Evolutionary conservation across 1,284 basidiomycete genomes (phyloP).

Genomic region (Malassezia sympodialis): DNA sequence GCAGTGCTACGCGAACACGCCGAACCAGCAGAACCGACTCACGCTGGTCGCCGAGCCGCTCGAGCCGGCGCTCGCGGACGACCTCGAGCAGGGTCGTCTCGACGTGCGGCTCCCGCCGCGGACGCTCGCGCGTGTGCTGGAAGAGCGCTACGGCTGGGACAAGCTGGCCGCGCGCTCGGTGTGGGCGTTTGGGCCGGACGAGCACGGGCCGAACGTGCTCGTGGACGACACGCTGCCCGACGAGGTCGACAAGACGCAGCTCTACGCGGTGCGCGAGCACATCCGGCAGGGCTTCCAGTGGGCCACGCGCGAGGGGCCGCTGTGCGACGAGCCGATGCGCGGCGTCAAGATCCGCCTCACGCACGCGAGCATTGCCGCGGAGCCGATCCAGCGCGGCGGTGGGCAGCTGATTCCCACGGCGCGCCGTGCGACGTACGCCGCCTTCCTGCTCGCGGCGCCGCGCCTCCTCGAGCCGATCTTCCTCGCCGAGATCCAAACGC

Average conservation of each 20-base stretch:
- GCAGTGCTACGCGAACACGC: conserved; percentile 96
- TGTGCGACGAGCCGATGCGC: conserved; percentile 97
- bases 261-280: conserved; percentile 80
- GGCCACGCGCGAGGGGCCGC: conserved; percentile 89
- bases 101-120: conserved; percentile 34
- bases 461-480: conserved; percentile 79
- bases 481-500: conserved; percentile 94
- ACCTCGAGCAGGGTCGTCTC: conserved; percentile 36
- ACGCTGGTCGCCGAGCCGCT: conserved; percentile 45
- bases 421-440: conserved; percentile 95
- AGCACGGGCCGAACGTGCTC: conserved; percentile 74
- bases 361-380: conserved; percentile 78
- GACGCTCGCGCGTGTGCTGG: conserved; percentile 33
- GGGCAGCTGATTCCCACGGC: conserved; percentile 98
- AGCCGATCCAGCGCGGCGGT: conserved; percentile 92
- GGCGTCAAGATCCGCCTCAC: conserved; percentile 95
- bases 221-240: conserved; percentile 92
- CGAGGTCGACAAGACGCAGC: conserved; percentile 86
- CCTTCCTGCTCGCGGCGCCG: conserved; percentile 68
- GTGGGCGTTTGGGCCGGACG: conserved; percentile 99
- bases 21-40: conserved; percentile 69
- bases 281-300: conserved; percentile 99
- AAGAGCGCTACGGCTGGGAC: conserved; percentile 87
- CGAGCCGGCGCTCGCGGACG: conserved; percentile 45
- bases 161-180: conserved; percentile 90